Percentiles rank a stretch among this genome's conserved stretches.
phyloP scores from a whole-genome alignment of 1,284 basidiomycete species.

The Sporisorium reilianum region DNA sequence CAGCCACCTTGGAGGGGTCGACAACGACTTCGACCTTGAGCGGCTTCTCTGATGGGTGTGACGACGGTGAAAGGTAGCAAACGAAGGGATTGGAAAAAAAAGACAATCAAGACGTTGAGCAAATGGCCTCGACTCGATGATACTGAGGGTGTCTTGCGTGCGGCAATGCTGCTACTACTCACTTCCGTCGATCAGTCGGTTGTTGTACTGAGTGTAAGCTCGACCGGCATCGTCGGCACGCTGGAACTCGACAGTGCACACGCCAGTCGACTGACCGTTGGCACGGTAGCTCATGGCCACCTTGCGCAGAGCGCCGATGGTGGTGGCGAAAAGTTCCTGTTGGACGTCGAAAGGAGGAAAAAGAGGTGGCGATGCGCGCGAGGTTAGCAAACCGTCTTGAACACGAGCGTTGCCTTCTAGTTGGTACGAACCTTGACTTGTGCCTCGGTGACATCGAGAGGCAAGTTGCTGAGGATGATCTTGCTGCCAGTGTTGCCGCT shows the following conservation, averaged over 20 bases:
- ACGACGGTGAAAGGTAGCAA: conserved; percentile 21
- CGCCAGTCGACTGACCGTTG: conserved; percentile 87
- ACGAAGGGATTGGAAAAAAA: too few relatives aligned
- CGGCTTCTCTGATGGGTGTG: conserved; percentile 75
- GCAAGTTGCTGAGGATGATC: conserved; percentile 96
- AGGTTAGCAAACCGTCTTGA: too few relatives aligned
- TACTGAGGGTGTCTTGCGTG: too few relatives aligned
- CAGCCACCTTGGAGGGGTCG: conserved; percentile 78
- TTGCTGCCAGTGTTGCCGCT: conserved; percentile 73
- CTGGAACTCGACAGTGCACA: conserved; percentile 87
- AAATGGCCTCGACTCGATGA: conserved; percentile 63
- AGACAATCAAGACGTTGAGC: conserved; percentile 47
- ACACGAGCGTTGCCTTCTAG: not conserved
- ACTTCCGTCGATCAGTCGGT: conserved; percentile 99
- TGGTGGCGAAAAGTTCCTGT: conserved; percentile 88
- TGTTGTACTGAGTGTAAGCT: conserved; percentile 95
- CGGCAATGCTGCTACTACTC: conserved; percentile 68
- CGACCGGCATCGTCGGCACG: conserved; percentile 89
- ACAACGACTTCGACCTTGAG: conserved; percentile 99
- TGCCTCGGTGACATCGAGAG: conserved; percentile 90
- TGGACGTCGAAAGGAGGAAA: not conserved
- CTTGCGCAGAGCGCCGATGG: conserved; percentile 86
- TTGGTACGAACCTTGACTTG: conserved; percentile 80
- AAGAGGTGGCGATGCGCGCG: not conserved
- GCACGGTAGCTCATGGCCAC: conserved; percentile 88